A percentile compares a stretch with the other conserved stretches of the same genome.
These are phyloP conservation scores for maize (Zea mays) DNA, from an alignment of 176 grass and related monocot genomes.

Conservation along the genomic window DNA sequence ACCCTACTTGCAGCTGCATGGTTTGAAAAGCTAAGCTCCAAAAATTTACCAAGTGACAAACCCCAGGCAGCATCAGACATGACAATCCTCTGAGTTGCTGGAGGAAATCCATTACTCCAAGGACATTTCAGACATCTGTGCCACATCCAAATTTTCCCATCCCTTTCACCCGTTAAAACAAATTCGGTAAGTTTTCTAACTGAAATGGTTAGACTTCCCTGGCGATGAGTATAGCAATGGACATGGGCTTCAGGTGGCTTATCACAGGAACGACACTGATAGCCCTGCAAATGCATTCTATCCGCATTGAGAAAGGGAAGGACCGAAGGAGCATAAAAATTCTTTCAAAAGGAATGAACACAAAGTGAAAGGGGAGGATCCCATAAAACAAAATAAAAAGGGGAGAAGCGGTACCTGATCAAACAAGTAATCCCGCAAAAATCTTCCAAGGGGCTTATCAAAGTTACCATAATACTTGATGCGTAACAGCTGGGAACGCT, in stretches of 20 bases:
- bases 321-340: neutral
- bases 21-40: slow-evolving; percentile 98
- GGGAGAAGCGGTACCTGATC: slow-evolving; percentile 59
- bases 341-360: slow-evolving; percentile 2
- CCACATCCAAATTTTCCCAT: slow-evolving; percentile 97
- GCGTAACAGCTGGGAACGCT: slow-evolving; percentile 81
- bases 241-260: slow-evolving; percentile 96
- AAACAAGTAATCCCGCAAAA: slow-evolving; percentile 84
- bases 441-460: slow-evolving; percentile 89
- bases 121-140: slow-evolving; percentile 92
- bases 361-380: neutral
- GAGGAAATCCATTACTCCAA: slow-evolving; percentile 81
- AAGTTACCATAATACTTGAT: slow-evolving; percentile 97
- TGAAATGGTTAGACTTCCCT: slow-evolving; percentile 95
- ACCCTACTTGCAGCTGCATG: slow-evolving; percentile 94
- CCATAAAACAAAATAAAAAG: neutral
- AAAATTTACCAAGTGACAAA: slow-evolving; percentile 98
- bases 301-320: slow-evolving; percentile 32
- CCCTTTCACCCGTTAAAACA: slow-evolving; percentile 72
- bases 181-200: slow-evolving; percentile 76
- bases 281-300: slow-evolving; percentile 57
- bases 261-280: slow-evolving; percentile 70
- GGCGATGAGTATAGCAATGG: slow-evolving; percentile 90
- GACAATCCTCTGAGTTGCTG: slow-evolving; percentile 80
- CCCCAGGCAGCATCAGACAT: slow-evolving; percentile 97